Evolutionary conservation across 2,329 filamentous ascomycete genomes (phyloP), one percentile per base, ranked within the genome.

Genomic region (Talaromyces sp.): DNA sequence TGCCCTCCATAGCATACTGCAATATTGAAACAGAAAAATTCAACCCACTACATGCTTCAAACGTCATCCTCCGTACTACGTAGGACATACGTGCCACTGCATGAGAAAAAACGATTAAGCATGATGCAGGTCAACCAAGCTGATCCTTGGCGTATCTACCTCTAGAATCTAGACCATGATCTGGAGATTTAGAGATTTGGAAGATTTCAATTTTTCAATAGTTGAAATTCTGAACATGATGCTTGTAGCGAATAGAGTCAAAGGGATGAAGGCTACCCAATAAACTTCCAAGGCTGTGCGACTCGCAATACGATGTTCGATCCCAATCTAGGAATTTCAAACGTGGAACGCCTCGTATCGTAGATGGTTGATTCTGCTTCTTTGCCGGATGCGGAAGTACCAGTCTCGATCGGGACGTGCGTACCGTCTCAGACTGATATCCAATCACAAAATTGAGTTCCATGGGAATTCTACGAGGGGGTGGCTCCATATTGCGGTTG

Each of bases 71-170:
- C 39, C 33, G n/a, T 37, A 37, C 33, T 56, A 56, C 31, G 33
- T 56, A 56, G 52, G 33, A 56, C n/a, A 56, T 37, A 56, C 11
- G 52, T 37, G 52, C 52, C 33, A 56, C 52, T 19, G 33, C 33
- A 39, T 25, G 52, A 17, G 19, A 56, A 56, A 56, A 37, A 37
- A 37, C 27, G 33, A 22, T 37, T 25, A 37, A 37, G 52, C 33
- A 56, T 56, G 10, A 35, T 39, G 52, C 33, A 56, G 31, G 50
- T 22, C 50, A 35, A 37, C n/a, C 9, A 22, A 13, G 10, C 10
- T 33, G 31, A 8, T 37, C 31, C 52, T 56, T 56, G 52, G 31
- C 52, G 11, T 22, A 25, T 37, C 37, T 7, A 11, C n/a, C 31
- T 37, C 5, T 37, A 7, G 10, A 25, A 37, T 37, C 52, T 37